These are phyloP conservation scores for Ampelomyces quisqualis DNA, from an alignment of 2,329 filamentous ascomycete genomes.

Conservation along the genomic window DNA sequence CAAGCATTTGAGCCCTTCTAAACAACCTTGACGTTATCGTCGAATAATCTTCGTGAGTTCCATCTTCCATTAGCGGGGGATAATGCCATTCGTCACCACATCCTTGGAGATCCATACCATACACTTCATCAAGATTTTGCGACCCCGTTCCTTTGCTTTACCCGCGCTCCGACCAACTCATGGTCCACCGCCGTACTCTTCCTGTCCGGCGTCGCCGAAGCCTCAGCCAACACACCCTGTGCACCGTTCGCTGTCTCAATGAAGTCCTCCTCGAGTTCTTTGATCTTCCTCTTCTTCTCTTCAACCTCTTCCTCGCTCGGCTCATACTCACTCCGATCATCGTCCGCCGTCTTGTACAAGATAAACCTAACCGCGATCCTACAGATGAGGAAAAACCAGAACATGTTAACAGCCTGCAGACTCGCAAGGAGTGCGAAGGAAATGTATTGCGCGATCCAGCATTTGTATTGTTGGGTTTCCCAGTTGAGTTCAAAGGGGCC, in stretches of 20 bases:
- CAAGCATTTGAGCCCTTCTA: too few relatives aligned
- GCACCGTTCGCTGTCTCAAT: conserved; percentile 9
- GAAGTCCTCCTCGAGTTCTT: conserved; percentile 7
- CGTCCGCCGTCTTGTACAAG: conserved; percentile 60
- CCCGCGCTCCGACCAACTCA: too few relatives aligned
- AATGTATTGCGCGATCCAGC: conserved; percentile 67
- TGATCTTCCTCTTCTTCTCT: conserved; percentile 21
- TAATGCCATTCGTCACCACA: too few relatives aligned
- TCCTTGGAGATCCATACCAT: too few relatives aligned
- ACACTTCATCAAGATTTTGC: too few relatives aligned
- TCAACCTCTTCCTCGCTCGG: conserved; percentile 49
- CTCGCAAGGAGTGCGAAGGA: conserved; percentile 63
- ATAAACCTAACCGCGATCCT: conserved; percentile 73
- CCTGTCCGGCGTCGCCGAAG: background rate
- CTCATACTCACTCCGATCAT: conserved; percentile 71
- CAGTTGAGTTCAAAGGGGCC: conserved; percentile 76
- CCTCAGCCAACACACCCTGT: background rate
- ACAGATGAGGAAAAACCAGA: conserved; percentile 78
- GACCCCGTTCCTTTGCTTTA: too few relatives aligned
- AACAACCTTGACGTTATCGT: too few relatives aligned
- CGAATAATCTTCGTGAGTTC: too few relatives aligned
- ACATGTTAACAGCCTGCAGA: conserved; percentile 74
- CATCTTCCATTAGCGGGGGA: too few relatives aligned
- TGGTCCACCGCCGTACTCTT: too few relatives aligned
- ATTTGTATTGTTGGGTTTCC: conserved; percentile 76